Base-by-base conservation (phyloP, 2,329 filamentous ascomycete genomes). In the Rhynchosporium graminicola region DNA sequence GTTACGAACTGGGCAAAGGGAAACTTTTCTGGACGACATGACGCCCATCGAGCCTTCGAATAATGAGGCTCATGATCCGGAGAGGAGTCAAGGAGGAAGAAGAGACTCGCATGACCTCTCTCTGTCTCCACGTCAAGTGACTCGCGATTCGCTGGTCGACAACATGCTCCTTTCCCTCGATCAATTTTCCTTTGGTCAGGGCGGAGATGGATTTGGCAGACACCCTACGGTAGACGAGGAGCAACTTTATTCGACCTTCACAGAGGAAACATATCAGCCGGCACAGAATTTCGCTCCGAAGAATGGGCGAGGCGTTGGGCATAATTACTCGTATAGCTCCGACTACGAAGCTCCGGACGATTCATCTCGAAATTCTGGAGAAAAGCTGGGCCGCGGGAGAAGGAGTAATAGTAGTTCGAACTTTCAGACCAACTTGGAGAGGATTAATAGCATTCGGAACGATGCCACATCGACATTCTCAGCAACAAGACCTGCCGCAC, bases 121-220 rank as follows among this genome's bases (percentile, higher is more conserved):
- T 62, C 82, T 96, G 71, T 88, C 88, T 57, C 86, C 89, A 55
- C 82, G 87, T 65, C 86, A 91, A 74, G 86, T 91, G 66, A 91
- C 90, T 46, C 87, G 94, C 69, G 91, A 96, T 73, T 97, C 93
- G 42, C 87, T 99, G 69, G 92, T 99, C 63, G 90, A 95, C 76
- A 96, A 97, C 76, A 95, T 99, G 89, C 86, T 98, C 64, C 82
- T 95, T 68, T 97, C 93, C 46, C 87, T 99, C 67, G 94, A 97
- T 77, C 90, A 94, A 76, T 87, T 94, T 73, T 88, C 85, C 46
- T 81, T 84, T 69, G 80, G 76, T 50, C 80, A 83, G 45, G 69
- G 70, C 7, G 65, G 60, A 13, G 68, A 67, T 15, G 65, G 58
- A 38, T 70, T 71, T 67, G 68, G 67, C 15, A 67, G 68, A 40